Evolutionary conservation across 2,329 filamentous ascomycete species (phyloP), one percentile per base, ranked within the genome.

Genomic region (Calonectria pauciramosa): DNA sequence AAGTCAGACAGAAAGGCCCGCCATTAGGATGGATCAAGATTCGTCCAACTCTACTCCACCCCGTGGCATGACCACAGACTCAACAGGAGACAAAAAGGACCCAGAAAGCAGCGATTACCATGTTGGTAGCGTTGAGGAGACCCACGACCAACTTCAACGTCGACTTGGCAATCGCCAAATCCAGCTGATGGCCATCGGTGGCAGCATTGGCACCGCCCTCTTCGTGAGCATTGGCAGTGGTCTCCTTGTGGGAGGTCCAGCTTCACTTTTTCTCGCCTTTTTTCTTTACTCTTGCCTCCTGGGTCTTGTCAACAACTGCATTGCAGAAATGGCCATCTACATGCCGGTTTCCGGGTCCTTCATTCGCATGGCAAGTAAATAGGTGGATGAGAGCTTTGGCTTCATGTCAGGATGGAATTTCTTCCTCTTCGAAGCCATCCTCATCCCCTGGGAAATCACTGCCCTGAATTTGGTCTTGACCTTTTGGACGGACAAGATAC

Each of bases 361-460:
- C 74, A 83, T 89, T 49, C 85, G 88, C 59, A 81, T 88, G 76
- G 87, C 86, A 2, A 86, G 86, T 6, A 80, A 87, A 70, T 89
- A 85, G 84, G 87, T 89, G 6, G 88, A 89, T 66, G 86, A 88
- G 20, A 86, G 87, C 9, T 81, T 86, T 20, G 86, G 87, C 16
- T 88, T 88, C 74, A 84, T 85, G 77, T 84, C 81, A 44, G 87
- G 87, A 26, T 87, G 86, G 86, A 89, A 88, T 71, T 88, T 89
- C 82, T 89, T 88, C 82, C 81, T 89, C 71, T 89, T 88, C 79
- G 87, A 89, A 77, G 88, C 86, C 4, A 74, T 88, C 36, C 80
- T 89, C 26, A 88, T 89, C n/a, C 87, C 87, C 0, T 89, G 88
- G 76, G 88, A 90, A 72, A 88, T 89, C 59, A 85, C 87, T 5